Conservation (phyloP, 768 basidiomycete species). For the Pisolithus sp. region DNA sequence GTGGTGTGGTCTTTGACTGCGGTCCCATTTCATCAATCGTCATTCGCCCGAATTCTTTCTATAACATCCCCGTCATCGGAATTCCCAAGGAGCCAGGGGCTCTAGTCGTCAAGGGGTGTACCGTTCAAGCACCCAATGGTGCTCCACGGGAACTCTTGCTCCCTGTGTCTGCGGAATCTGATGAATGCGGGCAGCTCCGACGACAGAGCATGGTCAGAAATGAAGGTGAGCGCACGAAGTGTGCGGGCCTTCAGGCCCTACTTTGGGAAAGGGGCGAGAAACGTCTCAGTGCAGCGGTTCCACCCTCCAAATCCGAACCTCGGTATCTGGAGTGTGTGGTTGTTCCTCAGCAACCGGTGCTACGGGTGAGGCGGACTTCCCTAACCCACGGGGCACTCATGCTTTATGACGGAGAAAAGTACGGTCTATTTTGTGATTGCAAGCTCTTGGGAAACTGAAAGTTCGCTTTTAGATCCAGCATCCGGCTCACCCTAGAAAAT, state of each 20-base stretch:
- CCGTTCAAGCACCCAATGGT: constrained; percentile 72
- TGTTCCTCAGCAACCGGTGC: constrained; percentile 79
- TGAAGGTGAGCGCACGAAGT: constrained; percentile 69
- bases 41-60: constrained; percentile 70
- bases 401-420: constrained; percentile 95
- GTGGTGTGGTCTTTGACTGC: constrained; percentile 70
- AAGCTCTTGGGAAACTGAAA: constrained; percentile 3
- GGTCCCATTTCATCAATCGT: constrained; percentile 50
- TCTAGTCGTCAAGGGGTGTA: constrained; percentile 71
- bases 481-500: constrained; percentile 88
- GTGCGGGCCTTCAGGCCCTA: constrained; percentile 64
- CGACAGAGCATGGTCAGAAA: constrained; percentile 55
- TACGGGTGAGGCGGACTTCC: constrained; percentile 83
- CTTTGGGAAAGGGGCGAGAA: constrained; percentile 50
- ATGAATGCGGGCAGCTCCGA: constrained; percentile 53
- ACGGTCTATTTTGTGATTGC: constrained; percentile 19
- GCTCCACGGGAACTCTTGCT: constrained; percentile 64
- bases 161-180: constrained; percentile 65
- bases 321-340: constrained; percentile 77
- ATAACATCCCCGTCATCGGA: constrained; percentile 66
- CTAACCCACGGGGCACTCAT: constrained; percentile 90
- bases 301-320: constrained; percentile 21
- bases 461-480: constrained; percentile 52
- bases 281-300: constrained; percentile 27
- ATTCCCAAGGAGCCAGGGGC: constrained; percentile 58